Base-by-base conservation (phyloP, 2,329 filamentous ascomycete species). In the Trichoderma harzianum region DNA sequence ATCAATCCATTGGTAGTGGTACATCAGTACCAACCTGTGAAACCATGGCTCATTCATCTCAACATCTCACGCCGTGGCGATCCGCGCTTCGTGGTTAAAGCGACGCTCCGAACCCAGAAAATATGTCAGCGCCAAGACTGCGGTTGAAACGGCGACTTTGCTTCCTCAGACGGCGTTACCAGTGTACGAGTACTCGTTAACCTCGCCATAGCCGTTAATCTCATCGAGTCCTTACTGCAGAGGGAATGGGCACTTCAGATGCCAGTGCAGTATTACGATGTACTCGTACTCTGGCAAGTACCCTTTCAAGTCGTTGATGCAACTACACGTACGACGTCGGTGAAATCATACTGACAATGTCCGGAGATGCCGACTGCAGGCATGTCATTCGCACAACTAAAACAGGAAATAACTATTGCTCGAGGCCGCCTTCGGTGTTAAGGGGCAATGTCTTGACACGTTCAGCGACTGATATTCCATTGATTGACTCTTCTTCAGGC, bases 351-450 rank as follows among this genome's bases (percentile, higher is more conserved):
- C 43, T 51, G 34, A 60, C 66, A 61, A 16, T 43, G 66, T 34
- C 66, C 66, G 66, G 66, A 69, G 57, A 69, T 69, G 66, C 66
- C 66, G 66, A 69, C 66, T 69, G 66, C 66, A 69, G 39, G 66
- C 39, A 58, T 69, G 66, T 61, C 66, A 69, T 69, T 69, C 66
- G 11, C 57, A 61, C 30, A 36, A 36, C 66, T 69, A 32, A 61
- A 61, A 61, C 55, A 36, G 66, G 66, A 61, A 69, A 61, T 26
- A 47, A 24, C 24, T 18, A 32, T 36, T 66, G 47, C 26, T 39
- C 12, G 47, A 61, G n/a, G 16, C 55, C 66, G 55, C 55, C 39
- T 61, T 51, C 57, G 66, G 57, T 61, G 66, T 69, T 69, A 61
- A 69, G 55, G 28, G 21, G 21, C 28, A 66, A 18, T 55, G n/a